Evolutionary conservation across 2,329 filamentous ascomycete genomes (phyloP).

Genomic region (Arthrocladium fulminans): DNA sequence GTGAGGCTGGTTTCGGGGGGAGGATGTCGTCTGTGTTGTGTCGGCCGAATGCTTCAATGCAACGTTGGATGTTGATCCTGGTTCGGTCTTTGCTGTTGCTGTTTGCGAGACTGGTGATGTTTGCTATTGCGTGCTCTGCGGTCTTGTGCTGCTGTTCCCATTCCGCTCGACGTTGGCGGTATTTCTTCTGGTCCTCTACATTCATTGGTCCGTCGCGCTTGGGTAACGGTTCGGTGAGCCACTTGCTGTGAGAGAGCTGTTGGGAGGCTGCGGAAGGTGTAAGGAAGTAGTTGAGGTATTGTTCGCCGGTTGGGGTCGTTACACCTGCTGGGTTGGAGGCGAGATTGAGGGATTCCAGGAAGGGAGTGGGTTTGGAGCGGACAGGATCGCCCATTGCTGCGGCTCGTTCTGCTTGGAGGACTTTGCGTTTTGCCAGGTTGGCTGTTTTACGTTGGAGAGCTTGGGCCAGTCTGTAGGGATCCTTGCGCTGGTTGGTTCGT

Average conservation of each 20-base stretch:
- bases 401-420: conserved; percentile 57
- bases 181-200: conserved; percentile 33
- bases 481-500: conserved; percentile 29
- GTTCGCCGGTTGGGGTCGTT: conserved; percentile 17
- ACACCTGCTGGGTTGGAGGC: conserved; percentile 44
- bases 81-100: conserved; percentile 68
- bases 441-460: conserved; percentile 74
- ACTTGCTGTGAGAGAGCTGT: conserved; percentile 59
- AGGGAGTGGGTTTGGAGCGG: conserved; percentile 68
- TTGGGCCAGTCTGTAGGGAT: conserved; percentile 76
- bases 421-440: conserved; percentile 66
- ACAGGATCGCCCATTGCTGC: conserved; percentile 66
- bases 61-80: conserved; percentile 74
- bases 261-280: conserved; percentile 56
- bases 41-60: conserved; percentile 78
- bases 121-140: conserved; percentile 64
- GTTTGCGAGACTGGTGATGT: conserved; percentile 71
- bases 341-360: conserved; percentile 61
- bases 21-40: conserved; percentile 74
- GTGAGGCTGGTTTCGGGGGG: conserved; percentile 44
- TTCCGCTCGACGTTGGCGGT: conserved; percentile 22
- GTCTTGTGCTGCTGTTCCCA: conserved; percentile 54
- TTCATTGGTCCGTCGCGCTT: conserved; percentile 20
- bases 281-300: conserved; percentile 67
- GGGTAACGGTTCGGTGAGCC: conserved; percentile 43